Percentiles rank a stretch among this genome's conserved stretches.
These are phyloP conservation scores for Tylopilus plumbeoviolaceoides DNA, from an alignment of 768 basidiomycete species.

Conservation along the genomic window DNA sequence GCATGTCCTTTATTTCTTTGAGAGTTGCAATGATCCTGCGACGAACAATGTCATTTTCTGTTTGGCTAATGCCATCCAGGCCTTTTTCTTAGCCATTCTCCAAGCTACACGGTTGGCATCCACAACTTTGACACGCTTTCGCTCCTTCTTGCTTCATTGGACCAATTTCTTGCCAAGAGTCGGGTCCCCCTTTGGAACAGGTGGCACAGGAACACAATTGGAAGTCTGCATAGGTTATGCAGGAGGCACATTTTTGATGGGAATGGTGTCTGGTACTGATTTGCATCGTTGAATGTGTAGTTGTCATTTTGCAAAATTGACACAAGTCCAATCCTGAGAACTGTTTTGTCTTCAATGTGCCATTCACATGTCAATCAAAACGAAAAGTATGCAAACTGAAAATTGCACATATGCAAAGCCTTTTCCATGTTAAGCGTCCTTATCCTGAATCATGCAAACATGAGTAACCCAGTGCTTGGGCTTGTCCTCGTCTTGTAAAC, in stretches of 20 bases:
- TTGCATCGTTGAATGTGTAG: no score
- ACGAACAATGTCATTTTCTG: slow-evolving; percentile 58
- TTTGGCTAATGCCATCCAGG: slow-evolving; percentile 49
- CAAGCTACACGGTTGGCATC: slow-evolving; percentile 81
- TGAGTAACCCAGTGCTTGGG: no score
- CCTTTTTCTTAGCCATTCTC: slow-evolving; percentile 87
- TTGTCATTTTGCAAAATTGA: slow-evolving; percentile 99
- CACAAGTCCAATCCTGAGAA: slow-evolving; percentile 78
- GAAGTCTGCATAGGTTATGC: slow-evolving; percentile 5
- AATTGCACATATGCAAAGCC: slow-evolving; percentile 95
- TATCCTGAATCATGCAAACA: slow-evolving; percentile 87
- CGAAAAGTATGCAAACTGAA: slow-evolving; percentile 39
- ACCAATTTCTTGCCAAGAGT: slow-evolving; percentile 73
- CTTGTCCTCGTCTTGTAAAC: no score
- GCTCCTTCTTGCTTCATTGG: slow-evolving; percentile 76
- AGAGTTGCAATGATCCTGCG: slow-evolving; percentile 55
- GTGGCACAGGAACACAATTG: slow-evolving; percentile 7
- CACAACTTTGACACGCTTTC: slow-evolving; percentile 75
- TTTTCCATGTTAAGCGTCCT: slow-evolving; percentile 90
- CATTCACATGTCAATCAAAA: not conserved
- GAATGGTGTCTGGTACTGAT: no score
- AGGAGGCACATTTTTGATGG: slow-evolving; percentile 6
- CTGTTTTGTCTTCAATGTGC: not conserved
- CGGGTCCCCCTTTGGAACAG: slow-evolving; percentile 74
- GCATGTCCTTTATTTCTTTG: slow-evolving; percentile 73